phyloP scores from a whole-genome alignment of 768 basidiomycete species.

The Amylocystis lapponica region DNA sequence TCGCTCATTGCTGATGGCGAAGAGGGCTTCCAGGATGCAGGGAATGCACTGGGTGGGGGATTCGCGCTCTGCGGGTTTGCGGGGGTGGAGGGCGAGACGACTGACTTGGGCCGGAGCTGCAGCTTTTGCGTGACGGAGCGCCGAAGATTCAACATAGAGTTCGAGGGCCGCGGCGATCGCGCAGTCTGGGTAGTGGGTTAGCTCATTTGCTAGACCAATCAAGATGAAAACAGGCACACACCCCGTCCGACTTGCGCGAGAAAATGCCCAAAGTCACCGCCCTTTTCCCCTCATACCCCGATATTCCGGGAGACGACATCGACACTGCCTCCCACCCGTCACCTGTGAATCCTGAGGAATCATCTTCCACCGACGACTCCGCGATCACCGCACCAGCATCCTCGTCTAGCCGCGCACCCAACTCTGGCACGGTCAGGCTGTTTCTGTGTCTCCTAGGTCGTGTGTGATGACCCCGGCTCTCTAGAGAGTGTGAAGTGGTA shows the following conservation, averaged over 20 bases:
- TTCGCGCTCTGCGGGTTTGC: not conserved
- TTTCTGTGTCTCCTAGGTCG: no score
- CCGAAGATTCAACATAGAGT: conserved; percentile 40
- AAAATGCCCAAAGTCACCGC: conserved; percentile 28
- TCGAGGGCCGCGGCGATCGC: conserved; percentile 23
- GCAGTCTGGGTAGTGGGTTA: no score
- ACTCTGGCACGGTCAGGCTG: no score
- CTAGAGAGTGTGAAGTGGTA: conserved; percentile 7
- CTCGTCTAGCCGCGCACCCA: no score
- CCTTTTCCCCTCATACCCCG: conserved; percentile 20
- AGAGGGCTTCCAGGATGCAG: conserved; percentile 5
- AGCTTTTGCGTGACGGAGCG: conserved; percentile 37
- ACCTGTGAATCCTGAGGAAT: not conserved
- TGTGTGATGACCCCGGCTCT: no score
- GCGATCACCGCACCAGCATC: no score
- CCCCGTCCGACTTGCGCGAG: conserved; percentile 9
- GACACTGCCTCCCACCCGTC: no score
- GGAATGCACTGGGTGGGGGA: conserved; percentile 4
- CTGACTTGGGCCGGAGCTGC: conserved; percentile 15
- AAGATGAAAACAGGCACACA: not conserved
- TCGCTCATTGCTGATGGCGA: conserved; percentile 23
- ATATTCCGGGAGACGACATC: no score
- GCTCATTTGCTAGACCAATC: conserved; percentile 1
- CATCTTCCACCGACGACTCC: conserved; percentile 34
- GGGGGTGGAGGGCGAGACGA: conserved; percentile 27